Conservation (phyloP, 306 rosid species). For the Quillaja saponaria region DNA sequence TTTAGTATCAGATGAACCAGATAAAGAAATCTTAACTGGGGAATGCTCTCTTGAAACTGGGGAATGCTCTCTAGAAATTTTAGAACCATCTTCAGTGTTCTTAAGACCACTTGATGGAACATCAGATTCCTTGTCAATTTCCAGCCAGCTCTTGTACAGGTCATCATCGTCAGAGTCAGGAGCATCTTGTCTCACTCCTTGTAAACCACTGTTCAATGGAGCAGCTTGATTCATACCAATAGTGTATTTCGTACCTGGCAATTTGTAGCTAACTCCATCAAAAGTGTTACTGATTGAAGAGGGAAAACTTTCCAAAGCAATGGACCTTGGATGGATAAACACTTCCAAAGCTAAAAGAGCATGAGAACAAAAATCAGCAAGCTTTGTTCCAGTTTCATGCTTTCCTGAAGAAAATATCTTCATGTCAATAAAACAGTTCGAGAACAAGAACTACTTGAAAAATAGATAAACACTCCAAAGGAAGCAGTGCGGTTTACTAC, state of each 20-base stretch:
- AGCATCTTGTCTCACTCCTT: constrained; percentile 29
- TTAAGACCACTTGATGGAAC: constrained; percentile 33
- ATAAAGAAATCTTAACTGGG: constrained; percentile 23
- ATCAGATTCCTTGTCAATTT: constrained; percentile 39
- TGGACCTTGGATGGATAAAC: constrained; percentile 87
- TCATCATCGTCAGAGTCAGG: constrained; percentile 43
- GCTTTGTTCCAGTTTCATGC: constrained; percentile 65
- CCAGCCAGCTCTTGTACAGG: constrained; percentile 46
- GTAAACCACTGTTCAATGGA: constrained; percentile 37
- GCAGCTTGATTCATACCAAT: constrained; percentile 23
- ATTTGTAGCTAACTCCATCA: constrained; percentile 30
- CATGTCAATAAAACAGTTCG: constrained; percentile 22
- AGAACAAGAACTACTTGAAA: constrained; percentile 4
- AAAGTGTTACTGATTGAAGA: constrained; percentile 25
- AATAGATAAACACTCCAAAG: neutral
- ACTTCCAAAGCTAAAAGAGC: constrained; percentile 84
- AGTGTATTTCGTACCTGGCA: constrained; percentile 34
- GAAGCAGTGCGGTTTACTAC: neutral
- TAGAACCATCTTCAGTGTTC: constrained; percentile 35
- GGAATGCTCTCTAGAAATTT: constrained; percentile 19
- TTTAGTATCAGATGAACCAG: constrained; percentile 30
- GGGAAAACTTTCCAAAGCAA: constrained; percentile 51
- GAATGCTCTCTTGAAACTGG: constrained; percentile 19
- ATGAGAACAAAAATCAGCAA: constrained; percentile 77
- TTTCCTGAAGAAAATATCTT: constrained; percentile 56